Conservation (phyloP, 2,329 filamentous ascomycete genomes). For the Pseudogymnoascus destructans region DNA sequence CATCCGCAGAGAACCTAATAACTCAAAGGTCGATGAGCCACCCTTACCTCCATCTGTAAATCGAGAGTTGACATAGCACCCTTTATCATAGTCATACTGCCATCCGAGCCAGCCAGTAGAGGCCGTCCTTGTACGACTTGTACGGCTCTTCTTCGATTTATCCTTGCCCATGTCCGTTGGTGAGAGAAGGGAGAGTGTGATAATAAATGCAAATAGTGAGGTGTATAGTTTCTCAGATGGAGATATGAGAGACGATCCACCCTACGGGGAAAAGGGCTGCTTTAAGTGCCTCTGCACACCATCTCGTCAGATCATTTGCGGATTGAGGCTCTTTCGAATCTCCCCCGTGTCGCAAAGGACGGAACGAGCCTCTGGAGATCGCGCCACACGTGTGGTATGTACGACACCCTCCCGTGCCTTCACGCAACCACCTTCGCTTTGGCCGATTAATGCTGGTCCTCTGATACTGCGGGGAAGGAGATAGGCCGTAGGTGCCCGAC, state of each 20-base stretch:
- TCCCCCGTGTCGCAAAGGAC: background rate
- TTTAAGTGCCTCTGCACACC: background rate
- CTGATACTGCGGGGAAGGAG: background rate
- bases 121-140: background rate
- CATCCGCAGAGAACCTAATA: too few relatives aligned
- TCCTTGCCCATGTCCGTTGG: background rate
- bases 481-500: background rate
- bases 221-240: background rate
- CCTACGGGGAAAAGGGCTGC: background rate
- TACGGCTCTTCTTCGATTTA: background rate
- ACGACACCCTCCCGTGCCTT: background rate
- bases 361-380: background rate
- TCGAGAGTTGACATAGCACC: background rate
- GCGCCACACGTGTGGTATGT: background rate
- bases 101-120: background rate
- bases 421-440: background rate
- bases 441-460: background rate
- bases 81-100: background rate
- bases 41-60: background rate
- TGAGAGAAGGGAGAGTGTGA: background rate
- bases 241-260: background rate
- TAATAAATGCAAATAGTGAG: background rate
- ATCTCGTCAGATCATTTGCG: background rate
- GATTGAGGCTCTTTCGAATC: background rate
- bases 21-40: background rate